Base-by-base conservation (phyloP, 345 rosid species). In the Odontarrhena argentea region DNA sequence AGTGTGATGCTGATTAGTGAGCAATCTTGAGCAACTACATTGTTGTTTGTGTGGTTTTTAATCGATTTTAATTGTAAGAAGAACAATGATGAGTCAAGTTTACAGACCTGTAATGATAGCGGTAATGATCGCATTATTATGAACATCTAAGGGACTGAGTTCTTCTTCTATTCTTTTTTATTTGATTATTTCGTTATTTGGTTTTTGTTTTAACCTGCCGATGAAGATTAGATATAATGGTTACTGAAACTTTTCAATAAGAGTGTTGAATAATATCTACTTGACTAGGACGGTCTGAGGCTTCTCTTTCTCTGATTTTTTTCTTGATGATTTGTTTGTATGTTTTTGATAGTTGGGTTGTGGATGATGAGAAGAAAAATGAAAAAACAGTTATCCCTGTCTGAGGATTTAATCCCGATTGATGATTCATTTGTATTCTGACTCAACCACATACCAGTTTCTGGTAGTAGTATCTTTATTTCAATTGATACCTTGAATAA, bases 61-160 rank as follows among this genome's bases (percentile, higher is more conserved):
- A n/a, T n/a, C n/a, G n/a, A 7, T 8, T 12, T 60, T 1, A 8
- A n/a, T n/a, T n/a, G 12, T 4, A 2, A 8, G 25, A 58, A 14
- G 59, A 74, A 63, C 86, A 2, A 28, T 82, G 88, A 84, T 82
- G 88, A 86, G 87, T 35, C 48, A 50, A 22, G n/a, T 59, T 60
- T 82, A 81, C 86, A 84, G 87, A 87, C 87, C 89, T 87, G 85
- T 81, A 84, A 84, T 87, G 89, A 84, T 14, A 6, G 89, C 84
- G 86, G 75, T 52, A 1, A 81, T 87, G 89, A 86, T 84, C 87
- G 86, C 92, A 60, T 1, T n/a, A 55, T 37, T 55, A 10, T 14
- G 43, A 87, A 87, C 89, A 85, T 87, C 89, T 85, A 87, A 87
- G 89, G 89, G 87, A 77, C 89, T 82, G 87, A 79, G 84, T 73